Base-by-base conservation (phyloP, 345 rosid species). In the Euphorbia lathyris region DNA sequence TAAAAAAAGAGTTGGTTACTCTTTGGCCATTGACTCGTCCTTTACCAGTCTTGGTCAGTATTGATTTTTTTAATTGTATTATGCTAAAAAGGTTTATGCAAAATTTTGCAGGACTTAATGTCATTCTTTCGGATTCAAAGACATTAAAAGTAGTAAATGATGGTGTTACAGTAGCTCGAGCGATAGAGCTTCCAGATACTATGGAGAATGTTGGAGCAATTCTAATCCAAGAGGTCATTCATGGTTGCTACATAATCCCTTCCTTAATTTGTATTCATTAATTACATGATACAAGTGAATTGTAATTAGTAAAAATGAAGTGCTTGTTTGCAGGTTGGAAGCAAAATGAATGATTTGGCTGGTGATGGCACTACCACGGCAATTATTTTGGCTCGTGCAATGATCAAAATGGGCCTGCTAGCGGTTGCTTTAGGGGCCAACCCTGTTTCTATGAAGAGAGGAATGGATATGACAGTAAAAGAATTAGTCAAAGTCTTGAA, bases 301-400 rank as follows among this genome's bases (percentile, higher is more conserved):
- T 47, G 63, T 16, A 58, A 36, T 69, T 13, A 13, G 58, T 72
- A 52, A 78, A n/a, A 58, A 63, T 47, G 72, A 36, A 67, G 58
- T 69, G 60, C 43, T 40, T 82, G 32, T 16, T 38, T 79, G 75
- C 82, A 91, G 96, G 98, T 91, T 76, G 98, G 90, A 17, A 77
- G 72, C 74, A 86, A 84, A 75, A 89, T 86, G 93, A 94, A 94
- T 36, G 88, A 83, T 3, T 77, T 88, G 78, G 98, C 95, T 45
- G 97, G 98, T 65, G 97, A 91, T 80, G 97, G 97, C 63, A 94
- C 97, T 0, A 86, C 97, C 5, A 91, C 95, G 55, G 97, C 97
- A 1, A 85, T 88, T 34, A 81, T 93, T 68, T 83, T 93, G 81
- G 92, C 98, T 66, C 86, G 91, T 71, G 91, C 76, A 60, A 86